Evolutionary conservation across 139 green algal genomes (phyloP).

Genomic region (Volvox africanus): DNA sequence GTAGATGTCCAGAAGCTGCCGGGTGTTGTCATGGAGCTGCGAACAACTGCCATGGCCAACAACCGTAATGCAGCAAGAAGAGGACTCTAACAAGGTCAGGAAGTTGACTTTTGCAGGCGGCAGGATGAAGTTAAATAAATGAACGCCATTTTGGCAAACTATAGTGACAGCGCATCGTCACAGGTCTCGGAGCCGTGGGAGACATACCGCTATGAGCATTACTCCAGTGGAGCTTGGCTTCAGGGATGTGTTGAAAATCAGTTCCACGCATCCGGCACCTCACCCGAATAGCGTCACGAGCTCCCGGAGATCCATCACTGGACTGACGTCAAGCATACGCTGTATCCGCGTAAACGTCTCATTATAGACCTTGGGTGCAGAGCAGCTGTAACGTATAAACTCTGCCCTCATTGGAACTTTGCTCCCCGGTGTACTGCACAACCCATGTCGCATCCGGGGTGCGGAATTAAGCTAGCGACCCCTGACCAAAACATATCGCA

Average conservation of each 20-base stretch:
- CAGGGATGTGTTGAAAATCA: background rate
- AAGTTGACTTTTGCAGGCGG: background rate
- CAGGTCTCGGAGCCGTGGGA: no score
- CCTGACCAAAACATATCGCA: background rate
- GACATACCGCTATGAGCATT: no score
- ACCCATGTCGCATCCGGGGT: background rate
- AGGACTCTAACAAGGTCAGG: background rate
- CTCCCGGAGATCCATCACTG: constrained; percentile 22
- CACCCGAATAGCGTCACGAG: constrained; percentile 45
- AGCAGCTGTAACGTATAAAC: constrained; percentile 46
- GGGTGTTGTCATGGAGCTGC: constrained; percentile 13
- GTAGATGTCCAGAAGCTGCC: constrained; percentile 18
- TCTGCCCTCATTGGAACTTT: background rate
- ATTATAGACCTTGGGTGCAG: constrained; percentile 23
- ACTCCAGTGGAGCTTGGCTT: background rate
- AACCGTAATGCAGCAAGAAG: background rate
- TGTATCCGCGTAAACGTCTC: constrained; percentile 36
- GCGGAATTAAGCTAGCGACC: background rate
- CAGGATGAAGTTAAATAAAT: background rate
- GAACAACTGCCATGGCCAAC: background rate
- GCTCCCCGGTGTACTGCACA: constrained; percentile 4
- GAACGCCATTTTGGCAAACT: background rate
- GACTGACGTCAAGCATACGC: constrained; percentile 35
- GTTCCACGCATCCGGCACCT: background rate
- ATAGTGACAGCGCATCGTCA: background rate